Percentiles rank a stretch among this genome's conserved stretches.
Evolutionary conservation across 2,329 filamentous ascomycete species (phyloP).

Genomic region (Furcasterigmium furcatum): DNA sequence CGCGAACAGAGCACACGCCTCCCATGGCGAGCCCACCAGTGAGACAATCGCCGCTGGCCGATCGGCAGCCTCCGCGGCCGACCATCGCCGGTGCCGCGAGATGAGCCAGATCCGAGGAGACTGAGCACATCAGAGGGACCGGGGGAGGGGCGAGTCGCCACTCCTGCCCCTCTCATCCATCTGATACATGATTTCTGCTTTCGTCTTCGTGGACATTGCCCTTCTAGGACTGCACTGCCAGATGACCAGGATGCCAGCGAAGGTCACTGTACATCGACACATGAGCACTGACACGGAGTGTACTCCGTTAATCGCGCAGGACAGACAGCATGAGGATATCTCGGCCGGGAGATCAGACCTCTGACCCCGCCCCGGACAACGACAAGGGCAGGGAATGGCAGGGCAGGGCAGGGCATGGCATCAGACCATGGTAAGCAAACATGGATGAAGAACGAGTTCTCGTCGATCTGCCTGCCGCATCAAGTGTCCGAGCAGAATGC

Average conservation of each 20-base stretch:
- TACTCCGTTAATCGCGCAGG: too few relatives aligned
- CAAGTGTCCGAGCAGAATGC: background rate
- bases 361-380: background rate
- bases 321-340: too few relatives aligned
- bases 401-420: too few relatives aligned
- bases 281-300: background rate
- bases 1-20: background rate
- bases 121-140: background rate
- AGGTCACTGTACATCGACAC: background rate
- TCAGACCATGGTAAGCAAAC: too few relatives aligned
- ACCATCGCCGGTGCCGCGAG: background rate
- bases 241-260: background rate
- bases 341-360: background rate
- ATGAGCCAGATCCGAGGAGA: background rate
- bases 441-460: background rate
- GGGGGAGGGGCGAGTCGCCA: background rate
- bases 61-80: background rate
- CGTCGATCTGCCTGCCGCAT: background rate
- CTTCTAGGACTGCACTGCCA: background rate
- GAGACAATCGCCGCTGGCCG: background rate
- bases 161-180: background rate
- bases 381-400: too few relatives aligned
- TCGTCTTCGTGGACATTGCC: background rate
- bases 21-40: background rate
- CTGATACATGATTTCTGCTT: background rate